Evolutionary conservation across 169 alveolate genomes (phyloP), one percentile per base, ranked within the genome.

Genomic region (Plasmodium malariae): DNA sequence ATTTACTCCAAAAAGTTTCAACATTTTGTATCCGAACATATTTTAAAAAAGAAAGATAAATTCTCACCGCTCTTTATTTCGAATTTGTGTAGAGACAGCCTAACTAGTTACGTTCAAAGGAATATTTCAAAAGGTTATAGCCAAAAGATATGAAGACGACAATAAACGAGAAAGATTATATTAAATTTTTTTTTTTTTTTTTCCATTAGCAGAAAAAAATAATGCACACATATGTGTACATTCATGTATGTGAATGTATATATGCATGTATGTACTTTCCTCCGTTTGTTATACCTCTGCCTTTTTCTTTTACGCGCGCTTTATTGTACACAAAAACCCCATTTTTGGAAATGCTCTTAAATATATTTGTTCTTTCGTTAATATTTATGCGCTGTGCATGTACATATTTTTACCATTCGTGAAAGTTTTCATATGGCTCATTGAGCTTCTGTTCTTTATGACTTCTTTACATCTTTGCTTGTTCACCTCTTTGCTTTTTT

Each of bases 51-150:
- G 14, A 43, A 78, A 19, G 55, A 68, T 26, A 37, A 36, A 6
- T 37, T 78, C 7, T 49, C 89, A 14, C 89, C 89, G 21, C 55
- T 78, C 1, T 63, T 12, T 37, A 49, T 78, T n/a, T 78, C 76
- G 12, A 62, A 78, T 9, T 21, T 78, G 51, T 78, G 76, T 24
- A 19, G 60, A 4, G 68, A 62, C 37, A 51, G 67, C 2, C 21
- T 78, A n/a, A 40, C 78, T 9, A 49, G 62, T 4, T 40, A 28
- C 48, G 36, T 78, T 40, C n/a, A 45, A 54, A 17, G 67, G 26
- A 37, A 36, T 19, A 12, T 78, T 59, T 34, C 70, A 43, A 65
- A 78, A 37, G 89, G 74, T 78, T n/a, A n/a, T n/a, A n/a, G n/a
- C n/a, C n/a, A n/a, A n/a, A n/a, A n/a, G n/a, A n/a, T n/a, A n/a